These are phyloP conservation scores for Geotrichum cucujoidarum DNA, from an alignment of 1,139 yeast species.

Conservation along the genomic window DNA sequence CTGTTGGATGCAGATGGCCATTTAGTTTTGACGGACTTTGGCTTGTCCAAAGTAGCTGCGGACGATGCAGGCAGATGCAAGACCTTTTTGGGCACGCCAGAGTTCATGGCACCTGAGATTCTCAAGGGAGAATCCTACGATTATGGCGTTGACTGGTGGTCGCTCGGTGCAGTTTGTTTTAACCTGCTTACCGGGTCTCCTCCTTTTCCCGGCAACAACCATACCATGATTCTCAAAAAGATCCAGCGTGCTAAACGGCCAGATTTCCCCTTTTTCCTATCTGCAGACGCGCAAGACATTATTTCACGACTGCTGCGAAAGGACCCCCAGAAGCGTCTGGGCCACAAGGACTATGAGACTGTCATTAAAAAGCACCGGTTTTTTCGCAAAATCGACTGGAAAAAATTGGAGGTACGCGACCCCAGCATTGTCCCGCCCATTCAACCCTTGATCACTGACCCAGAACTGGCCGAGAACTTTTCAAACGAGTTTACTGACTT, in stretches of 20 bases:
- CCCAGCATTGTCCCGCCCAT: constrained; percentile 64
- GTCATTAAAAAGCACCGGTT: constrained; percentile 65
- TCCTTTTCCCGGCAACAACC: constrained; percentile 88
- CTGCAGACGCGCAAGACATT: constrained; percentile 80
- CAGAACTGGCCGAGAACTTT: constrained; percentile 85
- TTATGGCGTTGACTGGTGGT: constrained; percentile 94
- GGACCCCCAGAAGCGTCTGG: constrained; percentile 69
- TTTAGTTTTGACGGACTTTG: constrained; percentile 85
- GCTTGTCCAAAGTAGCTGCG: constrained; percentile 67
- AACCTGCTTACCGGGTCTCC: constrained; percentile 90
- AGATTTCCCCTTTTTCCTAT: constrained; percentile 74
- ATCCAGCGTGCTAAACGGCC: constrained; percentile 66
- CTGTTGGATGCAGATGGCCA: constrained; percentile 74
- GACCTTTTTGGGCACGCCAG: constrained; percentile 89
- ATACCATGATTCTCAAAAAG: constrained; percentile 74
- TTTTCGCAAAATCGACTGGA: constrained; percentile 77
- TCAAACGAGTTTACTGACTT: constrained; percentile 81
- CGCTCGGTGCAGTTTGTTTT: constrained; percentile 82
- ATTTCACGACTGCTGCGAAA: constrained; percentile 67
- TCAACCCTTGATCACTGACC: constrained; percentile 77
- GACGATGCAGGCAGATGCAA: constrained; percentile 48
- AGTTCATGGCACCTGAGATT: constrained; percentile 95
- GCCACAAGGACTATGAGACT: constrained; percentile 58
- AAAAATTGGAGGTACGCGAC: constrained; percentile 47
- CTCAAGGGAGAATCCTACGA: constrained; percentile 81